These are phyloP conservation scores for Alloascoidea africana DNA, from an alignment of 805 yeast genomes.

Conservation along the genomic window DNA sequence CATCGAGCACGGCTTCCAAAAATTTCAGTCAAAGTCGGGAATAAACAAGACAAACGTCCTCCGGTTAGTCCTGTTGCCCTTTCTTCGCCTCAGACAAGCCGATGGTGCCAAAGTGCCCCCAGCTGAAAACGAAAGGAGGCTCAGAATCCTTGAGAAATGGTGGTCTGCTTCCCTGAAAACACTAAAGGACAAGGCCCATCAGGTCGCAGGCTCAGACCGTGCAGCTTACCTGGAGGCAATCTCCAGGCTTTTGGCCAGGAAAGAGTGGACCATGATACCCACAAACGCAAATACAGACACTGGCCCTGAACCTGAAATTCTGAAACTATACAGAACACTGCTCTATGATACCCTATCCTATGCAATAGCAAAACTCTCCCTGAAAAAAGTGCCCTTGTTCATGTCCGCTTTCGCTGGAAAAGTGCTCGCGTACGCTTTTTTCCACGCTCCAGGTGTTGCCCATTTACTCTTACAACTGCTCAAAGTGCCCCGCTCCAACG, in stretches of 20 bases:
- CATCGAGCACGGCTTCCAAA: slow-evolving; percentile 11
- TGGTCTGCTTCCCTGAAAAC: slow-evolving; percentile 10
- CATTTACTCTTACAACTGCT: slow-evolving; percentile 19
- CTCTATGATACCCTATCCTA: slow-evolving; percentile 39
- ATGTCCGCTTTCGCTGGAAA: slow-evolving; percentile 56
- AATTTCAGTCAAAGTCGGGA: slow-evolving; percentile 18
- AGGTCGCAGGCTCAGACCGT: slow-evolving; percentile 19
- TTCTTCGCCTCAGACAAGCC: slow-evolving; percentile 16
- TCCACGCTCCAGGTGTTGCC: slow-evolving; percentile 38
- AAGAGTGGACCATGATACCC: slow-evolving; percentile 19
- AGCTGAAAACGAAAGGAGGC: neutral
- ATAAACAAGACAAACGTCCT: slow-evolving; percentile 20
- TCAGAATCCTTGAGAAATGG: slow-evolving; percentile 7
- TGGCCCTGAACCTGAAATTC: slow-evolving; percentile 5
- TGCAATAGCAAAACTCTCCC: slow-evolving; percentile 30
- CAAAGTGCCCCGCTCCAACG: slow-evolving; percentile 12
- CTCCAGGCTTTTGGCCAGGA: slow-evolving; percentile 19
- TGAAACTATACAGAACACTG: slow-evolving; percentile 10
- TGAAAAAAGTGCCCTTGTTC: slow-evolving; percentile 38
- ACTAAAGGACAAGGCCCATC: slow-evolving; percentile 12
- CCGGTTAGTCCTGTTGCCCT: slow-evolving; percentile 26
- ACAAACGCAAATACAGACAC: too few relatives aligned
- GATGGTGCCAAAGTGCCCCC: slow-evolving; percentile 1
- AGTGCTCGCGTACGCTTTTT: slow-evolving; percentile 48
- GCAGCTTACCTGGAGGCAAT: slow-evolving; percentile 23